phyloP scores from a whole-genome alignment of 2,329 filamentous ascomycete genomes.

The Epichloe bromicola region DNA sequence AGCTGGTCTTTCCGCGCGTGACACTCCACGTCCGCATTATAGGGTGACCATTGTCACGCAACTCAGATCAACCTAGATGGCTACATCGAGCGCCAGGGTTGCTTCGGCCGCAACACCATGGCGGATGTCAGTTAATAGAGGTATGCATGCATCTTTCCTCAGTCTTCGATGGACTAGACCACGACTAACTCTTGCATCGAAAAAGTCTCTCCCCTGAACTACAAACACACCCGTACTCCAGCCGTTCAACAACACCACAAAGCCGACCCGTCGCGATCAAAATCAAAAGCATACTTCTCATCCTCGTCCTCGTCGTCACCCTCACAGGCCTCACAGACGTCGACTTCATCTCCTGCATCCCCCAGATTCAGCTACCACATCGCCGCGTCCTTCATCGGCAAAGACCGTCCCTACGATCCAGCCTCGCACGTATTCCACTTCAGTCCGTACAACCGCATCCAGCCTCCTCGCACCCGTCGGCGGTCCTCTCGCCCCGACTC shows the following conservation, averaged over 20 bases:
- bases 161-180: not conserved
- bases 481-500: conserved; percentile 50
- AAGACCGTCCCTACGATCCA: conserved; percentile 55
- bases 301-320: conserved; percentile 6
- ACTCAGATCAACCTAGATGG: conserved; percentile 6
- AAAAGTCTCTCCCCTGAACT: not conserved
- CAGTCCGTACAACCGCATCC: conserved; percentile 49
- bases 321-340: not conserved
- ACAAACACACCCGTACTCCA: not conserved
- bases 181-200: not conserved
- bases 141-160: conserved; percentile 2
- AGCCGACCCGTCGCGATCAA: not conserved
- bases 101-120: conserved; percentile 8
- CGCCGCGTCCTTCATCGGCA: conserved; percentile 63
- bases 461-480: conserved; percentile 27
- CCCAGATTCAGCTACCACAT: conserved; percentile 52
- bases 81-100: conserved; percentile 9
- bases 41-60: not conserved
- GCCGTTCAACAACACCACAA: not conserved
- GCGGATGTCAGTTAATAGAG: conserved; percentile 7
- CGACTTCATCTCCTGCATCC: conserved; percentile 13
- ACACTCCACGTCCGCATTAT: not conserved
- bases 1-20: not conserved
- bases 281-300: conserved; percentile 1
- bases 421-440: conserved; percentile 61